Percentiles rank a stretch among this genome's conserved stretches.
These are phyloP conservation scores for Ascochyta pisi DNA, from an alignment of 2,329 filamentous ascomycete genomes.

Conservation along the genomic window DNA sequence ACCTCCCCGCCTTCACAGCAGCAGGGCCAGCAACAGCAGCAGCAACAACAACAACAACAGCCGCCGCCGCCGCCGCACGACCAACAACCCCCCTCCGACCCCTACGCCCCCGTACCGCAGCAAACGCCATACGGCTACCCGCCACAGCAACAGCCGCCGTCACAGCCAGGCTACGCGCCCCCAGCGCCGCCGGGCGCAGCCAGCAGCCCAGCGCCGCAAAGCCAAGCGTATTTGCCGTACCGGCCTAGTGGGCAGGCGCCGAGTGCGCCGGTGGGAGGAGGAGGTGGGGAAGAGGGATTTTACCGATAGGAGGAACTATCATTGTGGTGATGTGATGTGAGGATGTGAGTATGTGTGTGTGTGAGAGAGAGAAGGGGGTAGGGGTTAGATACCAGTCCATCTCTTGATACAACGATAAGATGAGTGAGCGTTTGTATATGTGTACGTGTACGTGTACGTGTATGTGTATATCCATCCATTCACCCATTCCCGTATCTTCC, in stretches of 20 bases:
- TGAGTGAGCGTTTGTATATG: too few relatives aligned
- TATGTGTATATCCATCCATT: too few relatives aligned
- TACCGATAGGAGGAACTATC: slow-evolving; percentile 26
- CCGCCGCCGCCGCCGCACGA: slow-evolving; percentile 36
- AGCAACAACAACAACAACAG: too few relatives aligned
- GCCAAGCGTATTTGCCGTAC: slow-evolving; percentile 41
- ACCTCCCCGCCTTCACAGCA: slow-evolving; percentile 35
- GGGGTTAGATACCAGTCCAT: too few relatives aligned
- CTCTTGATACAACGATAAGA: too few relatives aligned
- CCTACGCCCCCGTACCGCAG: slow-evolving; percentile 38
- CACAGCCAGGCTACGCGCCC: slow-evolving; percentile 38
- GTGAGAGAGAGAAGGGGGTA: too few relatives aligned
- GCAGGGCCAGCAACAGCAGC: neutral
- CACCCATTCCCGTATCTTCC: too few relatives aligned
- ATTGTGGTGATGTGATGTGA: too few relatives aligned
- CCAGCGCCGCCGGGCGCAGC: slow-evolving; percentile 37
- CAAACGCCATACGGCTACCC: slow-evolving; percentile 41
- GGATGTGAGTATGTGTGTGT: too few relatives aligned
- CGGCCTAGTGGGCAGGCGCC: slow-evolving; percentile 43
- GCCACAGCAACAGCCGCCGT: slow-evolving; percentile 3
- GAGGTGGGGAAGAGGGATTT: slow-evolving; percentile 44
- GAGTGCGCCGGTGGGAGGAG: slow-evolving; percentile 40
- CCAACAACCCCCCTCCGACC: slow-evolving; percentile 36
- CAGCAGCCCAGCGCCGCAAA: slow-evolving; percentile 33
- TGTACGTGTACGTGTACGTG: too few relatives aligned